Evolutionary conservation across 345 rosid species (phyloP).

Genomic region (Xanthoceras sorbifolium): DNA sequence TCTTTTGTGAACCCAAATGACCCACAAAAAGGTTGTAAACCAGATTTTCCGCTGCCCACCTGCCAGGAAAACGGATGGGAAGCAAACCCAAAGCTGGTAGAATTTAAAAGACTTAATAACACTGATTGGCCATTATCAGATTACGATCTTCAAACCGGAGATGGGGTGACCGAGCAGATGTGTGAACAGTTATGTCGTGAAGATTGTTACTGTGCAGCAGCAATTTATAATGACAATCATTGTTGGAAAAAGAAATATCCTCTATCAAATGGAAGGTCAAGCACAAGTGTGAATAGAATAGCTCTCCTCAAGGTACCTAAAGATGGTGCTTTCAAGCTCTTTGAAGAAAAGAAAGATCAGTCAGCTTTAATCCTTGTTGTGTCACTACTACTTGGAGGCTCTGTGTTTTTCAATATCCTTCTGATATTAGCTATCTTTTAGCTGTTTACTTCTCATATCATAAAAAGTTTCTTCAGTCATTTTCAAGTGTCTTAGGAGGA

Average conservation of each 20-base stretch:
- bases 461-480: not conserved
- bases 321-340: not conserved
- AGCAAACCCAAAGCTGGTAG: not conserved
- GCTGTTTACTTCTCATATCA: not conserved
- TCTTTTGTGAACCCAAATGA: not conserved
- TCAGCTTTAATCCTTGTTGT: not conserved
- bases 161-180: not conserved
- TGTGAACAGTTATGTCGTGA: not conserved
- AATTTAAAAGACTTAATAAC: not conserved
- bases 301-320: slow-evolving; percentile 15
- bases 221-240: not conserved
- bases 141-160: not conserved
- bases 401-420: slow-evolving; percentile 16
- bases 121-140: slow-evolving; percentile 15
- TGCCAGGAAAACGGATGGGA: slow-evolving; percentile 15
- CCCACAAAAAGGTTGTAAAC: slow-evolving; percentile 1
- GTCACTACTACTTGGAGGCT: slow-evolving; percentile 8
- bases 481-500: not conserved
- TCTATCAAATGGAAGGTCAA: slow-evolving; percentile 15
- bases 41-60: slow-evolving; percentile 15
- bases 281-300: not conserved
- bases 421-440: not conserved
- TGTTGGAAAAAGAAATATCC: slow-evolving; percentile 25
- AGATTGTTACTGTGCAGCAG: slow-evolving; percentile 12
- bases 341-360: not conserved